A percentile compares a stretch with the other conserved stretches of the same genome.
Evolutionary conservation across 192 early-diverging fungal genomes (phyloP).

Genomic region (Helicostylum pulchrum): DNA sequence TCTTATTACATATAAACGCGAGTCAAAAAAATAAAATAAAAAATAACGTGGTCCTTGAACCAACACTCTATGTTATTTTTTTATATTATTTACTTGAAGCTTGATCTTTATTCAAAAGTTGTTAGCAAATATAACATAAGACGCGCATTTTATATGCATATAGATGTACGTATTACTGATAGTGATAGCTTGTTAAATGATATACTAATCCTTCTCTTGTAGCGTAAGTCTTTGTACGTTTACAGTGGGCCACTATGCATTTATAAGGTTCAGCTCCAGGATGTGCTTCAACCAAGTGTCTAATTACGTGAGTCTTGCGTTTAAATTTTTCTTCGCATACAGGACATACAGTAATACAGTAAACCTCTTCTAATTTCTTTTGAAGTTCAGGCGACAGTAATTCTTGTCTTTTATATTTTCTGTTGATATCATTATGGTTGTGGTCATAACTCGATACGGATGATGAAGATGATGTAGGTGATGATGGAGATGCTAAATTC

Average conservation of each 20-base stretch:
- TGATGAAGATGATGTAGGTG: too few relatives aligned
- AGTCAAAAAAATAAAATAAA: too few relatives aligned
- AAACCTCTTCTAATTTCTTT: conserved; percentile 13
- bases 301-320: conserved; percentile 30
- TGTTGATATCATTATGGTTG: neutral
- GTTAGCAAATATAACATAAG: neutral
- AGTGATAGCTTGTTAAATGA: conserved; percentile 27
- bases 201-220: conserved; percentile 36
- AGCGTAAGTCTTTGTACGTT: conserved; percentile 27
- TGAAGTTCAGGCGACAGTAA: conserved; percentile 1
- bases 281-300: conserved; percentile 26
- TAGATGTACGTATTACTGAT: neutral
- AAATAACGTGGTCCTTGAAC: too few relatives aligned
- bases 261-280: conserved; percentile 28
- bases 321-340: conserved; percentile 25
- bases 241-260: conserved; percentile 26
- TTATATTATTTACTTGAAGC: too few relatives aligned
- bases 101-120: neutral
- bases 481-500: too few relatives aligned
- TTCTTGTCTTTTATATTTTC: neutral
- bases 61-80: too few relatives aligned
- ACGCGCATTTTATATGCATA: too few relatives aligned
- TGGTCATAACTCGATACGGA: too few relatives aligned
- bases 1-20: too few relatives aligned
- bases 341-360: conserved; percentile 28